A percentile compares a stretch with the other conserved stretches of the same genome.
Conservation (phyloP, 768 basidiomycete species). For the Neoboletus subvelutipes region DNA sequence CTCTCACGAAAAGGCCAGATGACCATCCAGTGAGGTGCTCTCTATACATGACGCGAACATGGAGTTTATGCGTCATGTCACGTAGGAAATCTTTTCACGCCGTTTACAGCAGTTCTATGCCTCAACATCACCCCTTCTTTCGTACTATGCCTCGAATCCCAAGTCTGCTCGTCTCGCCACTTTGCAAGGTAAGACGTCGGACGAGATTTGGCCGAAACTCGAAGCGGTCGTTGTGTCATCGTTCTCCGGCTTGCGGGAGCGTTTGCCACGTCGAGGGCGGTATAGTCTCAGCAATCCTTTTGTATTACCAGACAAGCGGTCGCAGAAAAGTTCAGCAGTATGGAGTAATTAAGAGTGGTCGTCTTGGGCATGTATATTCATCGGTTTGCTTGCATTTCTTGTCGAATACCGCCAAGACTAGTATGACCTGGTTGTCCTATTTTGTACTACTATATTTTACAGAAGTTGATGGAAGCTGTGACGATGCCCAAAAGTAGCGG, state of each 20-base stretch:
- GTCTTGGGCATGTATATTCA: not conserved
- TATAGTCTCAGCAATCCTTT: constrained; percentile 58
- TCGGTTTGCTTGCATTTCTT: constrained; percentile 3
- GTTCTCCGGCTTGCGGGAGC: constrained; percentile 61
- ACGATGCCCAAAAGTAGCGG: not conserved
- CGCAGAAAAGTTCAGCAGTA: constrained; percentile 11
- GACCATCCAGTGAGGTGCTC: constrained; percentile 77
- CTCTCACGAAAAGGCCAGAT: constrained; percentile 83
- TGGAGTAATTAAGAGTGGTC: constrained; percentile 15
- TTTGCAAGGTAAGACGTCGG: constrained; percentile 71
- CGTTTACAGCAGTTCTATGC: constrained; percentile 76
- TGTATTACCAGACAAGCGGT: constrained; percentile 28
- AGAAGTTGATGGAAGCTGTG: not conserved
- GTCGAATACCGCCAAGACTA: not conserved
- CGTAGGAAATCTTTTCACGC: constrained; percentile 73
- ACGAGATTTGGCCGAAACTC: constrained; percentile 88
- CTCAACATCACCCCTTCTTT: constrained; percentile 77
- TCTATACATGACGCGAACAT: not conserved
- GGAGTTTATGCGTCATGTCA: constrained; percentile 3
- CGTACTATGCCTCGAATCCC: constrained; percentile 54
- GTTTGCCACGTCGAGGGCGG: constrained; percentile 44
- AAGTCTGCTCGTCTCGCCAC: constrained; percentile 50
- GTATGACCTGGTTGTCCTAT: constrained; percentile 7
- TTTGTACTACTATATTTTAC: constrained; percentile 11
- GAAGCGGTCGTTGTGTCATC: constrained; percentile 56